Percentiles rank a stretch among this genome's conserved stretches.
Evolutionary conservation across 768 basidiomycete species (phyloP).

Genomic region (Collybia sordida): DNA sequence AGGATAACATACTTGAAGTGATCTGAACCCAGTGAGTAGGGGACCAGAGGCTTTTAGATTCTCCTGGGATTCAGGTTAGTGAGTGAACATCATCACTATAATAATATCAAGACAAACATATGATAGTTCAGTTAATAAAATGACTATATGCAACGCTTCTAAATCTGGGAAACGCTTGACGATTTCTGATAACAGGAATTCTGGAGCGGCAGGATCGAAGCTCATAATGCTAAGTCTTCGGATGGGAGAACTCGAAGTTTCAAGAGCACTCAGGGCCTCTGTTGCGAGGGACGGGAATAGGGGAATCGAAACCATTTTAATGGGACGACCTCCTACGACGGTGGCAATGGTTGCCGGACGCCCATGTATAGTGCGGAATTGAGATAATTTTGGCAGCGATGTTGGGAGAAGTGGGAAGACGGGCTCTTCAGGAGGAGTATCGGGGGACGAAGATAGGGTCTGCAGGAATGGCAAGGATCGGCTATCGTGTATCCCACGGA

Average conservation of each 20-base stretch:
- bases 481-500: constrained; percentile 45
- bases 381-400: constrained; percentile 46
- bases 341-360: constrained; percentile 43
- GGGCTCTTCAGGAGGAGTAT: constrained; percentile 3
- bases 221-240: constrained; percentile 57
- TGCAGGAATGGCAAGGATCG: constrained; percentile 22
- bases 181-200: constrained; percentile 45
- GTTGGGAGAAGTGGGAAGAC: constrained; percentile 33
- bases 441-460: constrained; percentile 10
- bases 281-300: constrained; percentile 40
- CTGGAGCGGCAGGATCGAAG: constrained; percentile 48
- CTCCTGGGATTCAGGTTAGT: constrained; percentile 35
- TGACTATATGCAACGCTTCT: constrained; percentile 62
- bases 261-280: constrained; percentile 44
- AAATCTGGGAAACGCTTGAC: constrained; percentile 45
- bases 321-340: constrained; percentile 45
- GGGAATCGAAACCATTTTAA: constrained; percentile 54
- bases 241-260: constrained; percentile 35
- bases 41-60: constrained; percentile 39
- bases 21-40: constrained; percentile 41
- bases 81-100: background rate
- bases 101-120: constrained; percentile 33
- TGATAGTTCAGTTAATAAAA: constrained; percentile 48
- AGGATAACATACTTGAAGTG: constrained; percentile 27
- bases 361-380: constrained; percentile 56